Percentiles rank a stretch among this genome's conserved stretches.
Evolutionary conservation across 108 stramenopile species (phyloP).

Genomic region (Halocafeteria seosinensis): DNA sequence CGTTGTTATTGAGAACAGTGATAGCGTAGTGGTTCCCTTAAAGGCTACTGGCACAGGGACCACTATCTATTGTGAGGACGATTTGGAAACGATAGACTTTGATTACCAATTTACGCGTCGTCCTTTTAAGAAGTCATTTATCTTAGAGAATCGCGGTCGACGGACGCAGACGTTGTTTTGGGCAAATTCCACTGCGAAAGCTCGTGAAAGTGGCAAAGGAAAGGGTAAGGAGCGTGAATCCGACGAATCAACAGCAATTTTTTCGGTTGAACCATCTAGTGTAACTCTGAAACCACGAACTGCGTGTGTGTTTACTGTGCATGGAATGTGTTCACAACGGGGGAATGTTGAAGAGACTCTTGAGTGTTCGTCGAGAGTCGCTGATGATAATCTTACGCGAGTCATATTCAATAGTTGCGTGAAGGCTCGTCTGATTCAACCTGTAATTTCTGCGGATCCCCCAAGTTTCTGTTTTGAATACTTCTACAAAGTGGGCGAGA

Average conservation of each 20-base stretch:
- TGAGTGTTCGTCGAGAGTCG: constrained; percentile 25
- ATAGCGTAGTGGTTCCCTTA: constrained; percentile 16
- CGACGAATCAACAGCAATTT: constrained; percentile 5
- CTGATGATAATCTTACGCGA: constrained; percentile 19
- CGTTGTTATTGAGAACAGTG: constrained; percentile 38
- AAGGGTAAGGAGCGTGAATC: not conserved
- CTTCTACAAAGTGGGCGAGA: constrained; percentile 12
- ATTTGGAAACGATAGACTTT: constrained; percentile 27
- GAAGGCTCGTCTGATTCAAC: constrained; percentile 21
- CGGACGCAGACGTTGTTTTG: constrained; percentile 35
- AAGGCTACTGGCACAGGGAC: constrained; percentile 34
- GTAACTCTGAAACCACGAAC: constrained; percentile 38
- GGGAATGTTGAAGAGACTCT: constrained; percentile 20
- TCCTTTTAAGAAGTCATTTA: constrained; percentile 24
- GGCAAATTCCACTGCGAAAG: constrained; percentile 27
- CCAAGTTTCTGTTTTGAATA: constrained; percentile 19
- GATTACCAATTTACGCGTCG: constrained; percentile 29
- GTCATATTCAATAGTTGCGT: constrained; percentile 19
- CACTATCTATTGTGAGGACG: constrained; percentile 32
- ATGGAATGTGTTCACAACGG: constrained; percentile 10
- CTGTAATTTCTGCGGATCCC: constrained; percentile 16
- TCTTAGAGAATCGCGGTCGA: constrained; percentile 49
- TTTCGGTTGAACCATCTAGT: constrained; percentile 21
- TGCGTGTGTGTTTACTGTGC: constrained; percentile 36
- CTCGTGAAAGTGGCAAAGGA: not conserved